Base-by-base conservation (phyloP, 352 stramenopile genomes). In the Pythium dissotocum region DNA sequence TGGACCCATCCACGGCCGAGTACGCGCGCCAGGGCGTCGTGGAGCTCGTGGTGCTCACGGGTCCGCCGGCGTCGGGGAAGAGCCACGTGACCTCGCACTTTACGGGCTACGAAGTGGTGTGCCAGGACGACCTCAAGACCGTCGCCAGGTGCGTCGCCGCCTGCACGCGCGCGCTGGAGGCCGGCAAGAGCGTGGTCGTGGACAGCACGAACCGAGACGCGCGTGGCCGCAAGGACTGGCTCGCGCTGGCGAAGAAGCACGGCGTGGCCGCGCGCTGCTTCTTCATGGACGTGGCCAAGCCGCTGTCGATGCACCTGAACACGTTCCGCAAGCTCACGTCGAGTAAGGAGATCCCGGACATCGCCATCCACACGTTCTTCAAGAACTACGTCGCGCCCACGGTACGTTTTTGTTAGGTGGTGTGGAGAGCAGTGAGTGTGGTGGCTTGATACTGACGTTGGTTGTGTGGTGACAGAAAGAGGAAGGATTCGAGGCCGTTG, bases 351-450 rank as follows among this genome's bases (percentile, higher is more conserved):
- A 87, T 97, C 38, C 89, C 89, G 0, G 85, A 90, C 36, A 85
- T 97, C 49, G 88, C 89, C 16, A 96, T 97, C 72, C 88, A 97
- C 57, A 82, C 82, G 28, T 97, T 94, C 71, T 97, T 88, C 72
- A 95, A 94, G 67, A 94, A 88, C 64, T 68, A 88, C 40, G 73
- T 87, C 24, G 21, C 63, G 3, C 87, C 87, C 0, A 69, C 77
- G 36, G 77, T 85, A 48, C 44, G 44, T 28, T 0, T 28, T 24
- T 24, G 21, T 24, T 24, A 24, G 44, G 44, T 44, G 36, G 36
- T 16, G 36, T 14, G 12, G 36, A 3, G 36, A 44, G 3, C 4
- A 33, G 9, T 14, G n/a, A n/a, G 33, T 12, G 4, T n/a, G 48
- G 14, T 16, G 48, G 48, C 5, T 16, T 26, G 30, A 42, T 58